These are phyloP conservation scores for Fistulifera pelliculosa DNA, from an alignment of 108 stramenopile genomes.

Conservation along the genomic window DNA sequence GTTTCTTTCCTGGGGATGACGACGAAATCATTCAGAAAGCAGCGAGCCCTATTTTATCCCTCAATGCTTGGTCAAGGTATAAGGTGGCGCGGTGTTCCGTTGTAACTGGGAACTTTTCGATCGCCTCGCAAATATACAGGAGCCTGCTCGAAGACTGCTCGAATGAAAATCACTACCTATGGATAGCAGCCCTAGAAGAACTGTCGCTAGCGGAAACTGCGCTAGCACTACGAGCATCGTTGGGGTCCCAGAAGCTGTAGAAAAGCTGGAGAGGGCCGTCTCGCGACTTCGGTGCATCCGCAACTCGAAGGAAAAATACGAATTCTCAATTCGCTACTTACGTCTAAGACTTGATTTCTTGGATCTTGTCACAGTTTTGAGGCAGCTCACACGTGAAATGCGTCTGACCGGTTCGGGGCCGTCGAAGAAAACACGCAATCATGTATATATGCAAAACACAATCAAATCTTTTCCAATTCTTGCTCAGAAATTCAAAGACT, in stretches of 20 bases:
- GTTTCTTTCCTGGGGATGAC: neutral
- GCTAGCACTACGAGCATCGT: constrained; percentile 15
- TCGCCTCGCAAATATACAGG: neutral
- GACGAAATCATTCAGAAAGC: neutral
- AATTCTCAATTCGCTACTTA: constrained; percentile 25
- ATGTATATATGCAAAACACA: constrained; percentile 23
- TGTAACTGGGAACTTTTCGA: neutral
- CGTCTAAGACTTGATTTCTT: constrained; percentile 32
- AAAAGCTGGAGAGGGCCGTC: constrained; percentile 17
- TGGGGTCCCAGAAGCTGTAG: constrained; percentile 22
- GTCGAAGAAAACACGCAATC: constrained; percentile 26
- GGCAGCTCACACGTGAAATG: constrained; percentile 36
- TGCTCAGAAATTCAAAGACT: constrained; percentile 13
- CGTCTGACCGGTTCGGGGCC: constrained; percentile 28
- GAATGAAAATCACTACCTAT: constrained; percentile 26
- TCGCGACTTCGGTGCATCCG: constrained; percentile 8
- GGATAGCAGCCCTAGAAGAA: constrained; percentile 25
- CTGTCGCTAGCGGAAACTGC: constrained; percentile 22
- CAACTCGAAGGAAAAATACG: constrained; percentile 6
- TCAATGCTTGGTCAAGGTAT: constrained; percentile 2
- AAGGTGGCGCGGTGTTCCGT: neutral
- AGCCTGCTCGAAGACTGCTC: neutral
- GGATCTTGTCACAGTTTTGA: constrained; percentile 21
- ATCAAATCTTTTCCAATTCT: constrained; percentile 16
- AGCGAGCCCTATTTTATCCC: neutral